Evolutionary conservation across 164 flowering plant species (phyloP).

Genomic region (Vitis cinerea): DNA sequence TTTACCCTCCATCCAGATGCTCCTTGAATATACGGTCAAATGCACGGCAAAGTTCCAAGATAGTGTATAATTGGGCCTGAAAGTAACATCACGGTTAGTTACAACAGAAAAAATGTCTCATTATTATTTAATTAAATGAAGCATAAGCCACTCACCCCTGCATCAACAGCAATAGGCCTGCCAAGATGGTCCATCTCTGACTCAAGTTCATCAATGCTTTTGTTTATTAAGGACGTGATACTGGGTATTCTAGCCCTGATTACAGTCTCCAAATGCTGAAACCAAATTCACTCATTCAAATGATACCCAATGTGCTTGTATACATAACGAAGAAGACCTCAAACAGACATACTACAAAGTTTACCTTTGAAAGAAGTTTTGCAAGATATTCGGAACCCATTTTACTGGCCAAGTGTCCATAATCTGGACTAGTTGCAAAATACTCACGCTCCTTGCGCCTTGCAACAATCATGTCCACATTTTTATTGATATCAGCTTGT

Average conservation of each 20-base stretch:
- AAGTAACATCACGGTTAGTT: slow-evolving; percentile 1
- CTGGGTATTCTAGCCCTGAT: slow-evolving; percentile 64
- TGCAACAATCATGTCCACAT: slow-evolving; percentile 59
- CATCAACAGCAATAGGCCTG: slow-evolving; percentile 68
- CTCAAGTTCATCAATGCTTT: slow-evolving; percentile 69
- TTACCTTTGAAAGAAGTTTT: slow-evolving; percentile 62
- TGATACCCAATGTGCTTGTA: not conserved
- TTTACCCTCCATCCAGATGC: slow-evolving; percentile 72
- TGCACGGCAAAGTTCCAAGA: slow-evolving; percentile 67
- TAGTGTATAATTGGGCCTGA: slow-evolving; percentile 59
- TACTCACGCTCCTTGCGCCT: slow-evolving; percentile 70
- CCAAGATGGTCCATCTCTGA: slow-evolving; percentile 72
- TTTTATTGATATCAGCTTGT: slow-evolving; percentile 69
- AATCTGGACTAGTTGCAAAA: slow-evolving; percentile 68
- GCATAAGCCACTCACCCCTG: slow-evolving; percentile 45
- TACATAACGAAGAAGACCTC: not conserved
- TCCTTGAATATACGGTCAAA: slow-evolving; percentile 65
- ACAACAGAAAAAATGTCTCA: not conserved
- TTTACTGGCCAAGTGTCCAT: slow-evolving; percentile 56
- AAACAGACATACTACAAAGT: not conserved
- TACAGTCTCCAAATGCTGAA: slow-evolving; percentile 64
- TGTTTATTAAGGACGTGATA: slow-evolving; percentile 61
- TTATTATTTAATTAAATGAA: not conserved
- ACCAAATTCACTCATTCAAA: not conserved
- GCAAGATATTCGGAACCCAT: slow-evolving; percentile 79